phyloP scores from a whole-genome alignment of 1,139 yeast species.

The Candida sp. region DNA sequence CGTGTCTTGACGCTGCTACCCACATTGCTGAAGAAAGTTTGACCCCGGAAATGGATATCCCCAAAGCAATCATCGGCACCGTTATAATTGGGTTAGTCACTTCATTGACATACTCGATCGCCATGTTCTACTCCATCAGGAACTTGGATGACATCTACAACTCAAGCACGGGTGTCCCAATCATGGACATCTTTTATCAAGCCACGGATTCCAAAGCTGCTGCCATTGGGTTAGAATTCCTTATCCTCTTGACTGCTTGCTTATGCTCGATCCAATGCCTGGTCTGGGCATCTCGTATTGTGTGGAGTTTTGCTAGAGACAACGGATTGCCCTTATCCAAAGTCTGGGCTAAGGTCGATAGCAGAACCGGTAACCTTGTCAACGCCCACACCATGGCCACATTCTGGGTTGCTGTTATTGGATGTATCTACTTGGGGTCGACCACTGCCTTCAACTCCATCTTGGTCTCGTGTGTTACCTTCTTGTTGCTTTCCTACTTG shows the following conservation, averaged over 20 bases:
- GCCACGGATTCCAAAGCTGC: slow-evolving; percentile 58
- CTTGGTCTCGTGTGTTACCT: slow-evolving; percentile 40
- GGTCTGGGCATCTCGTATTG: slow-evolving; percentile 77
- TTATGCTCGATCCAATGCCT: slow-evolving; percentile 77
- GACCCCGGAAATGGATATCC: slow-evolving; percentile 62
- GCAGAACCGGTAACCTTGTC: slow-evolving; percentile 37
- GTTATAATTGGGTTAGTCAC: slow-evolving; percentile 70
- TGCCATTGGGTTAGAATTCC: slow-evolving; percentile 60
- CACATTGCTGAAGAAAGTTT: slow-evolving; percentile 73
- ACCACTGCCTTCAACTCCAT: slow-evolving; percentile 47
- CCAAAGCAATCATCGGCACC: slow-evolving; percentile 66
- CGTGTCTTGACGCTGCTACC: slow-evolving; percentile 70
- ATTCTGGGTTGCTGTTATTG: slow-evolving; percentile 38
- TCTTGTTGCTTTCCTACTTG: slow-evolving; percentile 37
- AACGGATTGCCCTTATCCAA: slow-evolving; percentile 44
- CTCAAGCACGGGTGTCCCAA: slow-evolving; percentile 63
- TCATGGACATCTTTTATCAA: slow-evolving; percentile 64
- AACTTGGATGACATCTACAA: slow-evolving; percentile 50
- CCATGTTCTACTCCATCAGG: slow-evolving; percentile 65
- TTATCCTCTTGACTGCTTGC: slow-evolving; percentile 63
- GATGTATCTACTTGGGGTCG: slow-evolving; percentile 46
- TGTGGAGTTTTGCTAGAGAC: slow-evolving; percentile 83
- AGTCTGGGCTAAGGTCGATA: slow-evolving; percentile 35
- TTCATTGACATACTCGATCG: slow-evolving; percentile 59
- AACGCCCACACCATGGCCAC: slow-evolving; percentile 42